Conservation (phyloP, 164 flowering plant genomes). For the Litsea cubeba region DNA sequence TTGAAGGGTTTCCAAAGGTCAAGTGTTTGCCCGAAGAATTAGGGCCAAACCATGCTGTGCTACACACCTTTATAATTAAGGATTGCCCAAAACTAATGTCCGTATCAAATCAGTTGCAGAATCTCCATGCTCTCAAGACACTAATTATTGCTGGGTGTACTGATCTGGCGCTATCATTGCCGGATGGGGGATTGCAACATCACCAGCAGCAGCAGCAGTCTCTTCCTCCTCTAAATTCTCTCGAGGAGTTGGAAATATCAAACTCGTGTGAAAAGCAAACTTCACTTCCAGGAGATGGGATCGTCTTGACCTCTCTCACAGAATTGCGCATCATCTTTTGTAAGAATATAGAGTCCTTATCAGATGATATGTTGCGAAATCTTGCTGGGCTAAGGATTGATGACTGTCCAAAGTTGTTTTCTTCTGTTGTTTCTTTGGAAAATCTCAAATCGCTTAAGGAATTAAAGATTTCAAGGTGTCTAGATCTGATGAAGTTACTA, state of each 20-base stretch:
- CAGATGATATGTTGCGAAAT: too few species aligned
- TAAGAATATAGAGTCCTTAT: too few species aligned
- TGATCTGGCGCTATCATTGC: neutral
- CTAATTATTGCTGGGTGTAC: neutral
- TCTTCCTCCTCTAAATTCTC: too few species aligned
- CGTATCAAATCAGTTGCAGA: neutral
- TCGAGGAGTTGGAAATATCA: neutral
- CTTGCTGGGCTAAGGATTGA: too few species aligned
- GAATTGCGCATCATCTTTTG: too few species aligned
- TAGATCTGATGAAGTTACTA: neutral
- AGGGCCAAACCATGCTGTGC: neutral
- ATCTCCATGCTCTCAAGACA: neutral
- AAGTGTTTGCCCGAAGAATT: slow-evolving; percentile 4
- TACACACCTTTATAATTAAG: neutral
- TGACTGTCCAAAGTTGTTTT: too few species aligned
- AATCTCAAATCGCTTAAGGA: neutral
- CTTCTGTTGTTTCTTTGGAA: neutral
- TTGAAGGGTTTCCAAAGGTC: neutral
- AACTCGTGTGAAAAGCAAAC: too few species aligned
- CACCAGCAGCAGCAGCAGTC: too few species aligned
- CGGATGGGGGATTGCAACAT: neutral
- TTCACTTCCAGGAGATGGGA: too few species aligned
- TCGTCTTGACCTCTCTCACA: too few species aligned
- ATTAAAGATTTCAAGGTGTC: neutral
- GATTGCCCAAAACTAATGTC: neutral